These are phyloP conservation scores for Penicillium janthinellum DNA, from an alignment of 2,329 filamentous ascomycete genomes.

Conservation along the genomic window DNA sequence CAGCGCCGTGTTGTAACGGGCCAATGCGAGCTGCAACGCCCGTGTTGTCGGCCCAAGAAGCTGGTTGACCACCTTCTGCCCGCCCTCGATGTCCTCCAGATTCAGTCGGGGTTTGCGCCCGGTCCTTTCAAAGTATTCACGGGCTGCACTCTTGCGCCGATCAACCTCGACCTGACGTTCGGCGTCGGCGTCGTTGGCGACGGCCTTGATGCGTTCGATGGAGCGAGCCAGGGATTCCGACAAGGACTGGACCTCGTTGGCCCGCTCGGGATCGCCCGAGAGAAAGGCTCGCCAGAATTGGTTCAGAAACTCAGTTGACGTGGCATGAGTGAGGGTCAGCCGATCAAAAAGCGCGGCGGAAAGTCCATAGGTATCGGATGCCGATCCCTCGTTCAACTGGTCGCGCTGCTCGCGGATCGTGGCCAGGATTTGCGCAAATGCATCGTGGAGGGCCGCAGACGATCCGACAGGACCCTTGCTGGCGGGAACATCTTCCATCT, in stretches of 20 bases:
- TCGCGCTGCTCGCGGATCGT: slow-evolving; percentile 61
- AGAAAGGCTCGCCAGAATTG: slow-evolving; percentile 95
- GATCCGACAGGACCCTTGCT: slow-evolving; percentile 63
- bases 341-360: slow-evolving; percentile 60
- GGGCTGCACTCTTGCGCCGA: slow-evolving; percentile 68
- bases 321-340: slow-evolving; percentile 79
- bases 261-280: slow-evolving; percentile 80
- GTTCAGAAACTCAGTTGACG: slow-evolving; percentile 91
- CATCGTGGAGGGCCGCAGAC: slow-evolving; percentile 62
- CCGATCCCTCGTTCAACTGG: slow-evolving; percentile 41
- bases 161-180: slow-evolving; percentile 70
- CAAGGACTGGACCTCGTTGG: slow-evolving; percentile 76
- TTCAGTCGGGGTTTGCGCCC: slow-evolving; percentile 73
- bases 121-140: slow-evolving; percentile 70
- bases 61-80: slow-evolving; percentile 71
- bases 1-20: slow-evolving; percentile 71
- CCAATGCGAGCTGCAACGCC: slow-evolving; percentile 69
- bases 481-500: slow-evolving; percentile 45
- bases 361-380: slow-evolving; percentile 49
- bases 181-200: slow-evolving; percentile 76
- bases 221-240: slow-evolving; percentile 80
- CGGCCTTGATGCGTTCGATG: slow-evolving; percentile 74
- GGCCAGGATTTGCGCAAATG: slow-evolving; percentile 59
- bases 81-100: slow-evolving; percentile 67
- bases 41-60: slow-evolving; percentile 74